Percentiles rank a stretch among this genome's conserved stretches.
These are phyloP conservation scores for Wickerhamomyces pijperi DNA, from an alignment of 805 yeast genomes.

Conservation along the genomic window DNA sequence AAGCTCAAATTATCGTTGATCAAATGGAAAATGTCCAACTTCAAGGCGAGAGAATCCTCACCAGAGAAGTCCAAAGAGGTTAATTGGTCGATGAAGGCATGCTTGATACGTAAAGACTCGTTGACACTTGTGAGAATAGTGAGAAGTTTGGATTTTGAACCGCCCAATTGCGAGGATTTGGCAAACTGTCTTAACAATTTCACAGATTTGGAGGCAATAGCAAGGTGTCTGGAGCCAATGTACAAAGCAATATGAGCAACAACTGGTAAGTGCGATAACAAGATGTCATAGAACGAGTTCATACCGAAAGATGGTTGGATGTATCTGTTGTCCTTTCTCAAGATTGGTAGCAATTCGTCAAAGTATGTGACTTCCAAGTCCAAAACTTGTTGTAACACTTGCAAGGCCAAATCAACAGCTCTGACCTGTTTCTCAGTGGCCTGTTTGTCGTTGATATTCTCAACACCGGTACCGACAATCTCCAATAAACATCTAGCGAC, in stretches of 20 bases:
- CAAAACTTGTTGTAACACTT: constrained; percentile 33
- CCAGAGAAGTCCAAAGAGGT: constrained; percentile 29
- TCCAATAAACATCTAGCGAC: constrained; percentile 46
- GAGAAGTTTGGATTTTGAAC: constrained; percentile 46
- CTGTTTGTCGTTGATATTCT: constrained; percentile 33
- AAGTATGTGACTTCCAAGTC: constrained; percentile 48
- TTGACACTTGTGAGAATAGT: constrained; percentile 66
- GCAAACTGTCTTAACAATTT: constrained; percentile 41
- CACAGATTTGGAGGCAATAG: constrained; percentile 43
- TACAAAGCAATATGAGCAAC: constrained; percentile 69
- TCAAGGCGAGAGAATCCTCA: constrained; percentile 33
- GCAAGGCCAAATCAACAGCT: constrained; percentile 30
- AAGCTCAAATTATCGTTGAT: constrained; percentile 36
- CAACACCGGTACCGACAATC: constrained; percentile 50
- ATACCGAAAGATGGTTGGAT: constrained; percentile 35
- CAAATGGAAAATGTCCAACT: constrained; percentile 49
- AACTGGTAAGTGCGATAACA: constrained; percentile 58
- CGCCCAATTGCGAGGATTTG: constrained; percentile 33
- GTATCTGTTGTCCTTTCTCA: constrained; percentile 26
- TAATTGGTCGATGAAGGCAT: constrained; percentile 60
- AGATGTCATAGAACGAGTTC: constrained; percentile 57
- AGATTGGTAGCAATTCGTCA: constrained; percentile 40
- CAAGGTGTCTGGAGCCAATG: constrained; percentile 43
- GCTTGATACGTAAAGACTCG: constrained; percentile 65
- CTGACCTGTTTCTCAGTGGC: constrained; percentile 22